Base-by-base conservation (phyloP, 768 basidiomycete species). In the Antrodiella citrinella region DNA sequence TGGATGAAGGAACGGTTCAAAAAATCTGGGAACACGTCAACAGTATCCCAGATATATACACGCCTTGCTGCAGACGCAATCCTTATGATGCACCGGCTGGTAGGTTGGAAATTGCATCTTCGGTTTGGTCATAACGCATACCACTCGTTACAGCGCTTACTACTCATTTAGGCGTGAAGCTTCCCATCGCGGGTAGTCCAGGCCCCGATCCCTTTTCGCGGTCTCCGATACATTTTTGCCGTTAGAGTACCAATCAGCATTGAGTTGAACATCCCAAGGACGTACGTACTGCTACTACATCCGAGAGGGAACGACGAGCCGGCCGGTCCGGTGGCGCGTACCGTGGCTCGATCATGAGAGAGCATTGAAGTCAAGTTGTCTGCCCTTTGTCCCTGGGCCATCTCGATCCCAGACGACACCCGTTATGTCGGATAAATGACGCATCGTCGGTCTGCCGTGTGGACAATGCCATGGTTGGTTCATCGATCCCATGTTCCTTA, bases 391-490 rank as follows among this genome's bases (percentile, higher is more conserved):
- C 41, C 21, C 41, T 47, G 12, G 39, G 3, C 45, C 43, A 40
- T 48, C 42, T 45, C 26, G 48, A 25, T 48, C 19, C 30, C 52
- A 20, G 15, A 48, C 54, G 18, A 50, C 20, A n/a, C 49, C 49
- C 18, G 43, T 26, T 42, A 86, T 69, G 61, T 85, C 84, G 44
- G 71, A 72, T 23, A 86, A 69, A 68, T 84, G 86, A 24, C 83
- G 81, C 87, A 86, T 88, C 35, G 88, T 91, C 2, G 88, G 88
- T 23, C 88, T 69, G 5, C 87, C 87, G 61, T 90, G 88, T n/a
- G 88, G 88, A 61, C 88, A 90, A 50, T 88, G 84, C 88, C 88
- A 91, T 1, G 87, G 88, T 55, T 87, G 85, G 58, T 87, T 81
- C 75, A 89, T 88, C 26, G 75, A 83, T 41, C 84, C 85, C 86